Evolutionary conservation across 352 stramenopile species (phyloP).

Genomic region (Pythium inflatum): DNA sequence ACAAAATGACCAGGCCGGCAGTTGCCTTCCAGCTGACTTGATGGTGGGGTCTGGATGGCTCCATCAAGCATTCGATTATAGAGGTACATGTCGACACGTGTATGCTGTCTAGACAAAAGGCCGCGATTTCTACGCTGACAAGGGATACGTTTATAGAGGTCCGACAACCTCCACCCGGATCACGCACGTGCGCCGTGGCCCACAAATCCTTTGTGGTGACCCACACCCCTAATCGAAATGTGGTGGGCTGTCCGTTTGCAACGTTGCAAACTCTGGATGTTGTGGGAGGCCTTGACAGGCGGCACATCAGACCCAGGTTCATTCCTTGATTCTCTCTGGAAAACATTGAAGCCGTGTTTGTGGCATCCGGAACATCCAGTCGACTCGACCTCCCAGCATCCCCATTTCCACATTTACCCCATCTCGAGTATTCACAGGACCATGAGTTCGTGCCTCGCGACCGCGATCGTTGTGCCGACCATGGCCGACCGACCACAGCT

Average conservation of each 20-base stretch:
- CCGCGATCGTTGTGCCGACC: slow-evolving; percentile 37
- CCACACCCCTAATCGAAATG: slow-evolving; percentile 26
- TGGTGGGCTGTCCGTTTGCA: not conserved
- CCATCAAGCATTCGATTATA: slow-evolving; percentile 15
- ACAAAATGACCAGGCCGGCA: slow-evolving; percentile 2
- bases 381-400: too few relatives aligned
- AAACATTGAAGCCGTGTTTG: slow-evolving; percentile 26
- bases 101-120: not conserved
- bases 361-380: slow-evolving; percentile 5
- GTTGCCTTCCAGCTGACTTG: slow-evolving; percentile 1
- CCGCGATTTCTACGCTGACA: not conserved
- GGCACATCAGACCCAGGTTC: slow-evolving; percentile 12
- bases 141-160: slow-evolving; percentile 16
- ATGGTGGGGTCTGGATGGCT: slow-evolving; percentile 15
- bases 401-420: not conserved
- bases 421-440: not conserved
- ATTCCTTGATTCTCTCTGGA: slow-evolving; percentile 16
- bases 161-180: not conserved
- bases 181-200: not conserved
- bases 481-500: slow-evolving; percentile 18
- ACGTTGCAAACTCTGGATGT: slow-evolving; percentile 14
- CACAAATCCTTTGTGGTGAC: slow-evolving; percentile 29
- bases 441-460: slow-evolving; percentile 58
- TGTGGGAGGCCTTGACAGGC: slow-evolving; percentile 3
- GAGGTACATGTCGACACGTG: not conserved